Evolutionary conservation across 2,329 filamentous ascomycete genomes (phyloP).

Genomic region (Aspergillus sp.): DNA sequence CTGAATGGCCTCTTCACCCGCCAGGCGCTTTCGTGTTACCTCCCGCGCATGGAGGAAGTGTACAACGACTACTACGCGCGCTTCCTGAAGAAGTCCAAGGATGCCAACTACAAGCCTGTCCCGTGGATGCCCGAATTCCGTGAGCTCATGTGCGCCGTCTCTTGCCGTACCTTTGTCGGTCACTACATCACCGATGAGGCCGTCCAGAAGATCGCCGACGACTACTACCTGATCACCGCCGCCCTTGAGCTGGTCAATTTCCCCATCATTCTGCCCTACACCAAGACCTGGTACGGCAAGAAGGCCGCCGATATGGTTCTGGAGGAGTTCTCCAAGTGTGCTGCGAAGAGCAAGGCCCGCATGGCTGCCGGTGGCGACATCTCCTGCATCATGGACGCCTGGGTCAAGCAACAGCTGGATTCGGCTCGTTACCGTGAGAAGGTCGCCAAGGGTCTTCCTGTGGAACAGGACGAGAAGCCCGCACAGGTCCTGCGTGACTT

Average conservation of each 20-base stretch:
- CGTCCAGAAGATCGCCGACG: slow-evolving; percentile 90
- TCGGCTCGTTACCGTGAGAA: slow-evolving; percentile 79
- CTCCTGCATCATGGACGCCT: slow-evolving; percentile 92
- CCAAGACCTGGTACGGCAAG: slow-evolving; percentile 96
- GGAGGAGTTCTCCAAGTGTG: slow-evolving; percentile 83
- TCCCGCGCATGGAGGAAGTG: slow-evolving; percentile 88
- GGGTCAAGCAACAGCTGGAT: slow-evolving; percentile 85
- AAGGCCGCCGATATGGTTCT: slow-evolving; percentile 92
- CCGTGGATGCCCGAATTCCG: slow-evolving; percentile 92
- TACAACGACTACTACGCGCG: slow-evolving; percentile 82
- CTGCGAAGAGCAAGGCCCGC: slow-evolving; percentile 87
- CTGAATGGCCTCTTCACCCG: slow-evolving; percentile 93
- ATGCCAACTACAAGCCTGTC: slow-evolving; percentile 69
- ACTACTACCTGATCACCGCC: slow-evolving; percentile 95
- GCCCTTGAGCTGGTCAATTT: slow-evolving; percentile 98
- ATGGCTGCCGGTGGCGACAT: slow-evolving; percentile 86
- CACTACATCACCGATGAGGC: slow-evolving; percentile 90
- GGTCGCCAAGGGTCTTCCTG: slow-evolving; percentile 67
- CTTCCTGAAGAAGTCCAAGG: slow-evolving; percentile 73
- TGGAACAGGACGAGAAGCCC: slow-evolving; percentile 75
- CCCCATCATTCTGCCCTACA: slow-evolving; percentile 92
- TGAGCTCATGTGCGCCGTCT: slow-evolving; percentile 91
- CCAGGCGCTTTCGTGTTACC: slow-evolving; percentile 79
- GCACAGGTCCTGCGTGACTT: slow-evolving; percentile 80
- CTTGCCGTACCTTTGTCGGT: slow-evolving; percentile 94